A percentile compares a stretch with the other conserved stretches of the same genome.
phyloP scores from a whole-genome alignment of 2,329 filamentous ascomycete genomes.

The Stenocarpella maydis region DNA sequence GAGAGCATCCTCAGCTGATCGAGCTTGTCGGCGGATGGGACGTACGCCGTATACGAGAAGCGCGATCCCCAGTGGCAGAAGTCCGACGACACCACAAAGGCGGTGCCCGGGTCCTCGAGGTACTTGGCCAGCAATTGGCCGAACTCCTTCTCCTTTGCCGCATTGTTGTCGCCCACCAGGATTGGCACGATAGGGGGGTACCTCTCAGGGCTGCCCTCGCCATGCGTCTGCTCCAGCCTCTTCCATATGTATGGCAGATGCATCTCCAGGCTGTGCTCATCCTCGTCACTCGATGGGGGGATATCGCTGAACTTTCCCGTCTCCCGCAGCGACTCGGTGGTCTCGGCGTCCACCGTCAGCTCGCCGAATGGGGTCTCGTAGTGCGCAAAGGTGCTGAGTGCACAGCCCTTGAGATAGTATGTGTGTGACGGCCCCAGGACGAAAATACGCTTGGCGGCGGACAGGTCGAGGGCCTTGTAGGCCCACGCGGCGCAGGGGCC shows the following conservation, averaged over 20 bases:
- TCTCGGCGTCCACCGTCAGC: constrained; percentile 68
- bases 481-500: constrained; percentile 93
- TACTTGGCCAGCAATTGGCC: constrained; percentile 80
- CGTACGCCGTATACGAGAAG: constrained; percentile 86
- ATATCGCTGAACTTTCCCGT: constrained; percentile 72
- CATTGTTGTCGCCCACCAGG: constrained; percentile 79
- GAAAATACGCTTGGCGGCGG: constrained; percentile 85
- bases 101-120: constrained; percentile 75
- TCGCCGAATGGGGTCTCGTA: constrained; percentile 81
- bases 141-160: constrained; percentile 69
- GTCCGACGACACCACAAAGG: constrained; percentile 91
- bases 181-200: constrained; percentile 81
- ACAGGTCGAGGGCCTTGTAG: constrained; percentile 87
- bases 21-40: constrained; percentile 53
- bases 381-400: constrained; percentile 74
- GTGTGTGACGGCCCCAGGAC: constrained; percentile 93
- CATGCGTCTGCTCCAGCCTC: constrained; percentile 64
- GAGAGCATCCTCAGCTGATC: constrained; percentile 51
- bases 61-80: constrained; percentile 95
- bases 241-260: constrained; percentile 94
- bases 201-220: constrained; percentile 54
- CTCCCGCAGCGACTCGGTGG: constrained; percentile 57
- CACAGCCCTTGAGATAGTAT: constrained; percentile 78
- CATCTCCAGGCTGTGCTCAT: constrained; percentile 96
- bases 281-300: constrained; percentile 71